phyloP scores from a whole-genome alignment of 2,329 filamentous ascomycete genomes.

The Zalaria obscura region DNA sequence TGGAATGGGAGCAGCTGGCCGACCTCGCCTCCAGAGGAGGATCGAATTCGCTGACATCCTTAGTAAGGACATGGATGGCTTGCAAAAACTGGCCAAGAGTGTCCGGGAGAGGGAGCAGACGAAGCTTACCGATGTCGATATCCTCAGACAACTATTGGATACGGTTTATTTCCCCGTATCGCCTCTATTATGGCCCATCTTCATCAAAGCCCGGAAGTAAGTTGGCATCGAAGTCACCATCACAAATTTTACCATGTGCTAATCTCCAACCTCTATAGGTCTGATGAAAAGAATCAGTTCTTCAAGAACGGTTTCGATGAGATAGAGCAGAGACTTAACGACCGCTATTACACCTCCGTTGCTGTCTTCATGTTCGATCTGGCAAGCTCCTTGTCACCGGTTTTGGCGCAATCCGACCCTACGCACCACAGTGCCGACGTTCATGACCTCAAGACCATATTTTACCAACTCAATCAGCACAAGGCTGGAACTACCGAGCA shows the following conservation, averaged over 20 bases:
- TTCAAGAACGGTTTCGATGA: conserved; percentile 40
- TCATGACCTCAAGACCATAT: conserved; percentile 22
- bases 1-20: conserved; percentile 80
- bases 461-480: conserved; percentile 24
- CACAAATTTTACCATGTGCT: conserved; percentile 14
- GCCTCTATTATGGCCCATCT: conserved; percentile 58
- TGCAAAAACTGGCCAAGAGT: conserved; percentile 55
- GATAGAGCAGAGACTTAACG: conserved; percentile 38
- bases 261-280: conserved; percentile 29
- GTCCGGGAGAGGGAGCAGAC: conserved; percentile 62
- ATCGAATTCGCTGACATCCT: conserved; percentile 77
- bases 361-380: conserved; percentile 46
- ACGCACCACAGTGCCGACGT: conserved; percentile 7
- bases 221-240: conserved; percentile 23
- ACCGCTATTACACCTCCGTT: conserved; percentile 46
- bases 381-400: conserved; percentile 39
- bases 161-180: conserved; percentile 83
- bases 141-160: conserved; percentile 70
- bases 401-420: conserved; percentile 33
- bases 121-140: conserved; percentile 63
- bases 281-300: conserved; percentile 41
- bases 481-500: conserved; percentile 22
- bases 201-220: conserved; percentile 71
- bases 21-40: conserved; percentile 60
- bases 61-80: conserved; percentile 60